Percentiles rank a stretch among this genome's conserved stretches.
These are phyloP conservation scores for Paraphoma sp. DNA, from an alignment of 2,329 filamentous ascomycete genomes.

Conservation along the genomic window DNA sequence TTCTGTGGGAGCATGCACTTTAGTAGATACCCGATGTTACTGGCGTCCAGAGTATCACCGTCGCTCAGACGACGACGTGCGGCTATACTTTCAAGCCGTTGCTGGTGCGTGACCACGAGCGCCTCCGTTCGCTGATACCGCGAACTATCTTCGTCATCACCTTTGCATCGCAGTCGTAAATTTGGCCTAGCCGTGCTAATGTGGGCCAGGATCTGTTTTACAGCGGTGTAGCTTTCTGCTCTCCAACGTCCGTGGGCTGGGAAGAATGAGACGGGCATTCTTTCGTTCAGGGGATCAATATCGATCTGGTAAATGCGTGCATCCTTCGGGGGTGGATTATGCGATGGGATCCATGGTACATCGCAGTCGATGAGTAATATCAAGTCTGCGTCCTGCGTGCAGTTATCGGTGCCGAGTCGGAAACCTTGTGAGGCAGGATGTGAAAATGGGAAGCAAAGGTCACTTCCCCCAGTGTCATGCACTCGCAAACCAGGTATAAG, in stretches of 20 bases:
- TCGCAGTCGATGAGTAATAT: conserved; percentile 28
- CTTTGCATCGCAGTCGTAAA: conserved; percentile 2
- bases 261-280: conserved; percentile 78
- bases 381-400: conserved; percentile 19
- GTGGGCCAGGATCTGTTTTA: conserved; percentile 40
- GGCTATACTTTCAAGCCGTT: conserved; percentile 27
- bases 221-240: conserved; percentile 65
- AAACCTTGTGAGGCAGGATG: conserved; percentile 24
- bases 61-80: conserved; percentile 22
- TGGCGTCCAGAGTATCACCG: conserved; percentile 19
- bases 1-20: conserved; percentile 6
- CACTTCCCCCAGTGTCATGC: conserved; percentile 22
- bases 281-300: conserved; percentile 70
- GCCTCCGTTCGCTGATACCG: background rate
- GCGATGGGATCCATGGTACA: conserved; percentile 29
- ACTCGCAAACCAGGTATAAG: conserved; percentile 19
- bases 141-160: too few species aligned
- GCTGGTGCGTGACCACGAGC: conserved; percentile 10
- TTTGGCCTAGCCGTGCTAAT: conserved; percentile 16
- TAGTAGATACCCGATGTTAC: conserved; percentile 19
- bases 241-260: conserved; percentile 69
- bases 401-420: conserved; percentile 16
- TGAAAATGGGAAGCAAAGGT: conserved; percentile 25
- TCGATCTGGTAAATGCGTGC: conserved; percentile 70
- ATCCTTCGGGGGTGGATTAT: conserved; percentile 60